phyloP scores from a whole-genome alignment of 2,329 filamentous ascomycete genomes.

The Xylaria sp. region DNA sequence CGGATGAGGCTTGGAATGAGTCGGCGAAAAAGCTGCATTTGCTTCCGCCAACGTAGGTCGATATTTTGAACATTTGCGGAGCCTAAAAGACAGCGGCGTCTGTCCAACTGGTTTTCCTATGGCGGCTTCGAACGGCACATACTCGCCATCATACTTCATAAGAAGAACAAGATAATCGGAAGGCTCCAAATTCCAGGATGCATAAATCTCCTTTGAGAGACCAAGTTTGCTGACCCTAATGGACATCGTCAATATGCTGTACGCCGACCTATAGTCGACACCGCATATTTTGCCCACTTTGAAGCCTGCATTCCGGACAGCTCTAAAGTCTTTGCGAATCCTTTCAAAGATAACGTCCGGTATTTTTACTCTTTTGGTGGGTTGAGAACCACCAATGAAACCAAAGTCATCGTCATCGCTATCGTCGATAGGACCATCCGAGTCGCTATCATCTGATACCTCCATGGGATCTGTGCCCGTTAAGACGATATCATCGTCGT shows the following conservation, averaged over 20 bases:
- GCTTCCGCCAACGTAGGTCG: conserved; percentile 72
- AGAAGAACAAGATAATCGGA: conserved; percentile 79
- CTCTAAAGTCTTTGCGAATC: conserved; percentile 69
- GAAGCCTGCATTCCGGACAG: conserved; percentile 72
- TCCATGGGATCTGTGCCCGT: conserved; percentile 32
- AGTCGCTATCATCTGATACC: conserved; percentile 39
- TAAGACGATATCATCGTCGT: conserved; percentile 32
- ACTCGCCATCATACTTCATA: conserved; percentile 70
- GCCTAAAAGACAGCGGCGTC: conserved; percentile 63
- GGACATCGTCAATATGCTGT: conserved; percentile 71
- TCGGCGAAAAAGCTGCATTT: conserved; percentile 57
- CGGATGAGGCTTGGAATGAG: background rate
- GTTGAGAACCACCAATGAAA: conserved; percentile 42
- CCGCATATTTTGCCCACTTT: conserved; percentile 71
- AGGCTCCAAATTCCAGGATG: conserved; percentile 77
- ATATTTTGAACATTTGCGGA: conserved; percentile 76
- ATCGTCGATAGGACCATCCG: background rate
- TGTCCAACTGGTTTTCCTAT: conserved; percentile 52
- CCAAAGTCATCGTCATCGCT: conserved; percentile 42
- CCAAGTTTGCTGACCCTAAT: conserved; percentile 75
- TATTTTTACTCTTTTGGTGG: background rate
- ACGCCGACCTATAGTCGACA: conserved; percentile 52
- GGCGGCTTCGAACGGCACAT: conserved; percentile 67
- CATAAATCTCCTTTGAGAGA: conserved; percentile 77
- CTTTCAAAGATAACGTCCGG: conserved; percentile 41